phyloP scores from a whole-genome alignment of 1,284 basidiomycete species.

The Microbotryum silenes-acaulis region DNA sequence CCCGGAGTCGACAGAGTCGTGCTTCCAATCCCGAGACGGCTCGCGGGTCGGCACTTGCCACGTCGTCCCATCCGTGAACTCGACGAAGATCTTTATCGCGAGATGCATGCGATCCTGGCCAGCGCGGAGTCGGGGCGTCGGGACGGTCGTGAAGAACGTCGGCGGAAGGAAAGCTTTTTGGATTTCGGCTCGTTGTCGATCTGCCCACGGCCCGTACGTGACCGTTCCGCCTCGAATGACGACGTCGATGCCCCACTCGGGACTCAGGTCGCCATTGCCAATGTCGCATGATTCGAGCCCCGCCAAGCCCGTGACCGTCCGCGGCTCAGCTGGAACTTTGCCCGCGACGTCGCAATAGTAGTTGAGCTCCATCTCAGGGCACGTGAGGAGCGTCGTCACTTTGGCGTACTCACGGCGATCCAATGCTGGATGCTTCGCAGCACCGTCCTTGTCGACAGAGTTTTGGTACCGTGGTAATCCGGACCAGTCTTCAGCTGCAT shows the following conservation, averaged over 20 bases:
- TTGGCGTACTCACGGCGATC: conserved; percentile 67
- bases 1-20: conserved; percentile 54
- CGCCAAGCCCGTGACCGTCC: conserved; percentile 28
- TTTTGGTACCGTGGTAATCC: conserved; percentile 45
- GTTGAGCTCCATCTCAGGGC: conserved; percentile 59
- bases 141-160: conserved; percentile 57
- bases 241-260: conserved; percentile 87
- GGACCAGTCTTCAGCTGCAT: conserved; percentile 37
- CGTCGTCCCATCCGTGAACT: conserved; percentile 65
- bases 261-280: conserved; percentile 76
- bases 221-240: conserved; percentile 62
- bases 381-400: conserved; percentile 68
- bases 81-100: conserved; percentile 65
- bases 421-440: background rate
- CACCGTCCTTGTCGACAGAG: conserved; percentile 30
- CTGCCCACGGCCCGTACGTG: conserved; percentile 88
- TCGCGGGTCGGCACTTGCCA: conserved; percentile 80
- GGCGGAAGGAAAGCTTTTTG: conserved; percentile 75
- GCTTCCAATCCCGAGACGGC: conserved; percentile 74
- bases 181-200: conserved; percentile 70
- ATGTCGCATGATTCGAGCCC: conserved; percentile 51
- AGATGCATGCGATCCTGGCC: conserved; percentile 77
- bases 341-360: conserved; percentile 68
- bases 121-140: conserved; percentile 54
- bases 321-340: conserved; percentile 21